phyloP scores from a whole-genome alignment of 2,329 filamentous ascomycete genomes.

The Colletotrichum liriopes region DNA sequence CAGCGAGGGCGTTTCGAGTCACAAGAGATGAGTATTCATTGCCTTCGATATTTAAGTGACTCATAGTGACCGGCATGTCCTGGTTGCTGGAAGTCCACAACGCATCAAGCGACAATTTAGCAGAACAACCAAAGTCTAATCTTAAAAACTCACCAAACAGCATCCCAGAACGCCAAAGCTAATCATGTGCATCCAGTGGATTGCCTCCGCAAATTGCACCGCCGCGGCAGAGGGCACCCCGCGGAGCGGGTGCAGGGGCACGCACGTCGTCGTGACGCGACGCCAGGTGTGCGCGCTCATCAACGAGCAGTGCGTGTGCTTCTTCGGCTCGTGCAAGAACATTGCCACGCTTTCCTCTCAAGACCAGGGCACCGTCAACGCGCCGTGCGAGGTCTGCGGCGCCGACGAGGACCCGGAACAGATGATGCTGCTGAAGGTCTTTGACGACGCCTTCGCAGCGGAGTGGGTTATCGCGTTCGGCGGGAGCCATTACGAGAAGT shows the following conservation, averaged over 20 bases:
- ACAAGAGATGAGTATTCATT: background rate
- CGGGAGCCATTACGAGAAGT: conserved; percentile 7
- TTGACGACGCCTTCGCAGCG: conserved; percentile 21
- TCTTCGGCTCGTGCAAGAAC: conserved; percentile 35
- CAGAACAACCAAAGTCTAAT: background rate
- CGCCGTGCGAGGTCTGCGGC: conserved; percentile 27
- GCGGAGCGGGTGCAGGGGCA: conserved; percentile 19
- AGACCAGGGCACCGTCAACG: conserved; percentile 12
- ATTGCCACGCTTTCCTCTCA: conserved; percentile 11
- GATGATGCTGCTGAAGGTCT: conserved; percentile 20
- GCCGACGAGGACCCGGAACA: conserved; percentile 27
- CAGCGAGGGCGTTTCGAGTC: background rate
- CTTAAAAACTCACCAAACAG: background rate
- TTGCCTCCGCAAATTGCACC: conserved; percentile 30
- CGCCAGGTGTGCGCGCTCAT: conserved; percentile 23
- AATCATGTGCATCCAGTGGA: conserved; percentile 40
- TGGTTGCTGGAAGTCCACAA: background rate
- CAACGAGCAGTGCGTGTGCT: conserved; percentile 21
- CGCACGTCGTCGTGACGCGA: conserved; percentile 28
- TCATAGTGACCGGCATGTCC: background rate
- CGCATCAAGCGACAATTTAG: conserved; percentile 7
- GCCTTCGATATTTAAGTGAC: background rate
- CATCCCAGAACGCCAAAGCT: background rate
- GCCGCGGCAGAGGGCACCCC: background rate
- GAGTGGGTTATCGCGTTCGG: conserved; percentile 28